Base-by-base conservation (phyloP, 441 rosid genomes). In the Erodium trifolium region DNA sequence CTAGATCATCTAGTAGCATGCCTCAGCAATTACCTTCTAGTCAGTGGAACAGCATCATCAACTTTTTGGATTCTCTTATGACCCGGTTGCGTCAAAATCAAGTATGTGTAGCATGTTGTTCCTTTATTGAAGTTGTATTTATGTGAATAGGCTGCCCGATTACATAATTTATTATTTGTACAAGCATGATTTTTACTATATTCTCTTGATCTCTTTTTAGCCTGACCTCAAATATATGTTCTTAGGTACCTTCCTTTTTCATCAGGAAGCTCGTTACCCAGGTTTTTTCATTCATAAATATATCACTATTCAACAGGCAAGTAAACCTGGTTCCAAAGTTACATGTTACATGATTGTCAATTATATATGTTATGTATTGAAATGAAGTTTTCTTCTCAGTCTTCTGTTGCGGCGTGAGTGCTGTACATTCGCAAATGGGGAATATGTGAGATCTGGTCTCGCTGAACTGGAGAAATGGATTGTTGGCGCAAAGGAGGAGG, bases 391-490 rank as follows among this genome's bases (percentile, higher is more conserved):
- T 59, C 27, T 77, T 65, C 68, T 59, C 78, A 94, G 99, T 73
- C 99, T 94, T 79, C 84, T 94, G 59, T 85, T 94, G 71, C 86
- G 99, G 67, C 93, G 99, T 72, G 99, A 94, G 79, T 94, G 99
- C 72, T 94, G 98, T 86, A 88, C 98, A 59, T 94, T 94, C 80
- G 92, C 99, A 62, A 94, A 94, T 78, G 99, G 99, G 63, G 98
- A 94, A 74, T 92, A 94, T 72, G 98, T 94, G 67, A 94, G 86
- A 79, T 87, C 99, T 81, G 99, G 99, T 77, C 85, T 94, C 60
- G 87, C 98, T 13, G 99, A 94, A 76, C 76, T 94, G 63, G 99
- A 94, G 86, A 94, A 94, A 80, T 94, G 99, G 99, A 88, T 92
- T 63, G 87, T 79, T 51, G 77, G 67, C 74, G 92, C 83, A 65